Evolutionary conservation across 768 basidiomycete genomes (phyloP), one percentile per base, ranked within the genome.

Genomic region (Kwoniella sp.): DNA sequence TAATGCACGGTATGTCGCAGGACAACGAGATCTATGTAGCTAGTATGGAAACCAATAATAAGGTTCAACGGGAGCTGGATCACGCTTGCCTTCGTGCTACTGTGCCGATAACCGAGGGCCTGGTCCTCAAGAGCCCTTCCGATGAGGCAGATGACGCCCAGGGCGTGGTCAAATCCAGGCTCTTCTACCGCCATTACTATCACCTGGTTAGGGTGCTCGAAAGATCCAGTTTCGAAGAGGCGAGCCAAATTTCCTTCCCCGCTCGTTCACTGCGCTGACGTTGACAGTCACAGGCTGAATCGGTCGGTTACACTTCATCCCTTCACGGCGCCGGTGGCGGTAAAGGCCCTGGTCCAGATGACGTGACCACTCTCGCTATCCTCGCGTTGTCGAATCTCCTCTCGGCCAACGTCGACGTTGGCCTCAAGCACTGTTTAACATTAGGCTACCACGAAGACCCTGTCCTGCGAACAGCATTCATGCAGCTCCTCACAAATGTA

Each of bases 361-460:
- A 69, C 34, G 34, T 62, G 12, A 47, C 62, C 0, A 89, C 91
- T 64, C 82, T 91, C 17, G 87, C 91, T 48, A 90, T 94, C 64
- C 85, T 87, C 4, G 91, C 90, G 0, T 85, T 95, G 7, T 86
- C 92, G 0, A 88, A 92, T 66, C 83, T 95, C 5, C 88, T 95
- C 61, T 86, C 85, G 34, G 86, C 91, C 13, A 95, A 95, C 75
- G 88, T 90, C 17, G 91, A 93, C 74, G 89, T 87, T 71, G 93
- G 91, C 4, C 87, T 94, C 75, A 93, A 92, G 78, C 91, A 94
- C 77, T 92, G 90, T 72, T 85, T 94, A 23, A 82, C 87, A 4
- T 83, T 90, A 64, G 90, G 90, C 0, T 92, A 91, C 71, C 88
- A 91, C 72, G 78, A 83, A 23, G 89, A 93, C 73, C 82, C 84